These are phyloP conservation scores for Psilocybe cyanescens DNA, from an alignment of 768 basidiomycete genomes.

Conservation along the genomic window DNA sequence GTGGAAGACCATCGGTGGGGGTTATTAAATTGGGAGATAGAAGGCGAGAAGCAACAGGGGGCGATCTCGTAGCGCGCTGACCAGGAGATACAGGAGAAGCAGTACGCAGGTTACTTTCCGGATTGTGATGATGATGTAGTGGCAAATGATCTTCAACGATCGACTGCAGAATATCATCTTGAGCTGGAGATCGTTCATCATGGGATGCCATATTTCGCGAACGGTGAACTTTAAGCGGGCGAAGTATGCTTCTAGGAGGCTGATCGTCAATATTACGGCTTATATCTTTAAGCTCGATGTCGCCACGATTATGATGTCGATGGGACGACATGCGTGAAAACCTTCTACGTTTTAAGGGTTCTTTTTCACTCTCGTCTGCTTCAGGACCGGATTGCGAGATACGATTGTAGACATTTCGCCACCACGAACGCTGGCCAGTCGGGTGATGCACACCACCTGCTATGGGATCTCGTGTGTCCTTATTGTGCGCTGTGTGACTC, in stretches of 20 bases:
- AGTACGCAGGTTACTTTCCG: not conserved
- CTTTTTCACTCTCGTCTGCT: slow-evolving; percentile 26
- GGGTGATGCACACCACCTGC: not conserved
- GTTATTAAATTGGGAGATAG: not conserved
- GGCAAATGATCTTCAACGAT: not conserved
- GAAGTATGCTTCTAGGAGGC: slow-evolving; percentile 29
- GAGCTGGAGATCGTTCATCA: slow-evolving; percentile 12
- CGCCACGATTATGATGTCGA: slow-evolving; percentile 14
- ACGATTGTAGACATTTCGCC: slow-evolving; percentile 56
- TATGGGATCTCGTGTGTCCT: not conserved
- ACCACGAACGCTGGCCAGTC: slow-evolving; percentile 53
- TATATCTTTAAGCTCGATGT: slow-evolving; percentile 4
- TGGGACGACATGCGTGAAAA: slow-evolving; percentile 10
- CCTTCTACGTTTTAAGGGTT: slow-evolving; percentile 14
- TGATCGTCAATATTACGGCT: slow-evolving; percentile 23
- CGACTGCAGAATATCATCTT: not conserved
- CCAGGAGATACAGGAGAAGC: not conserved
- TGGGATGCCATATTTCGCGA: not conserved
- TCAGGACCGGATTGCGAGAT: slow-evolving; percentile 48
- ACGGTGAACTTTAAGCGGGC: slow-evolving; percentile 13
- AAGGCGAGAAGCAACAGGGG: not conserved
- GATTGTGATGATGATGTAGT: slow-evolving; percentile 2
- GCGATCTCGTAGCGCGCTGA: slow-evolving; percentile 4
- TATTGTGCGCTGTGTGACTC: not conserved
- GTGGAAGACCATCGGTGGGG: not conserved